phyloP scores from a whole-genome alignment of 768 basidiomycete genomes.

The Boletus rubroflammeus region DNA sequence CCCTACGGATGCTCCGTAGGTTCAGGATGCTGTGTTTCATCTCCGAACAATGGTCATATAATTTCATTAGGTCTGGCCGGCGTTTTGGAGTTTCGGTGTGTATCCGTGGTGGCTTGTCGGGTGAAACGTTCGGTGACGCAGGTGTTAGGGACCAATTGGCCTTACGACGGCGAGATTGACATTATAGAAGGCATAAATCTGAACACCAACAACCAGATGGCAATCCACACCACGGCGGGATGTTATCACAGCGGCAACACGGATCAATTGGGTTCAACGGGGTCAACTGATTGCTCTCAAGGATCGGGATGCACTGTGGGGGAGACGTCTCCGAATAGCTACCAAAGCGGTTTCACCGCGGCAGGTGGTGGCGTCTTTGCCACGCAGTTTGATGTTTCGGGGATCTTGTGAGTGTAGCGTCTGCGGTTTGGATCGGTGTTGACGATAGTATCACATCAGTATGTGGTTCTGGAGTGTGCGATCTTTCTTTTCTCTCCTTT shows the following conservation, averaged over 20 bases:
- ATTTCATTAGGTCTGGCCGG: constrained; percentile 27
- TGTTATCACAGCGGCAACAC: constrained; percentile 33
- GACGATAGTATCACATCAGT: constrained; percentile 21
- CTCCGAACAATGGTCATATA: not conserved
- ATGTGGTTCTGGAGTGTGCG: constrained; percentile 51
- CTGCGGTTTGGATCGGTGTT: not conserved
- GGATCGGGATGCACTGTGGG: constrained; percentile 29
- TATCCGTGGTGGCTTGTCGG: not conserved
- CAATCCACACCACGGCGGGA: constrained; percentile 47
- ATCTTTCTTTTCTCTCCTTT: constrained; percentile 4
- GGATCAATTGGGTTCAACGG: constrained; percentile 33
- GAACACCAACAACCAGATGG: constrained; percentile 49
- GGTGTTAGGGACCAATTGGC: constrained; percentile 35
- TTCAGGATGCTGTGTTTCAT: constrained; percentile 3
- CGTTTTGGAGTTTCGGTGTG: constrained; percentile 32
- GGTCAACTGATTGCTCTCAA: constrained; percentile 21
- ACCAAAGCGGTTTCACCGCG: constrained; percentile 14
- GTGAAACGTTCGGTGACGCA: not conserved
- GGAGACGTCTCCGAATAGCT: constrained; percentile 32
- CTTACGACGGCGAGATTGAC: constrained; percentile 51
- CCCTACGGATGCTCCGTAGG: constrained; percentile 59
- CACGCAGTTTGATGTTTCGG: constrained; percentile 60
- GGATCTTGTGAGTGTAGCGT: constrained; percentile 40
- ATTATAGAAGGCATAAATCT: constrained; percentile 61
- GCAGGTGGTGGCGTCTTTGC: constrained; percentile 65